Evolutionary conservation across 2,329 filamentous ascomycete genomes (phyloP).

Genomic region (Clarireedia monteithiana): DNA sequence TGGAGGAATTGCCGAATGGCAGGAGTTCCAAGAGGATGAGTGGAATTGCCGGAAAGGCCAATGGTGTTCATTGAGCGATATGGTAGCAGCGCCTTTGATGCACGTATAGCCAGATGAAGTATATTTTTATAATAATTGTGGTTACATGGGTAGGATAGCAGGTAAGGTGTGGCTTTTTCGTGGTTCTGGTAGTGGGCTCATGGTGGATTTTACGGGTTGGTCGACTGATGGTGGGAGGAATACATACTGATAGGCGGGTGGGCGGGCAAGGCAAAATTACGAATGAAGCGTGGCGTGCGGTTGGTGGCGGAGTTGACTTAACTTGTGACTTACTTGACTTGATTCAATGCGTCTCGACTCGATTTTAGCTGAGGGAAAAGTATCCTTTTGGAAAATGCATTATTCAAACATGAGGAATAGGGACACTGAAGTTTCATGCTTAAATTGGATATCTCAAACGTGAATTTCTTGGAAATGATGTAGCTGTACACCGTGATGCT

Average conservation of each 20-base stretch:
- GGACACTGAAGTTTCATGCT: neutral
- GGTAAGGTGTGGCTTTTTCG: no score
- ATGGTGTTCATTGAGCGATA: neutral
- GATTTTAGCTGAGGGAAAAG: neutral
- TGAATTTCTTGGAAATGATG: neutral
- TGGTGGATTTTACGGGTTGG: no score
- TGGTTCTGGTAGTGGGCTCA: no score
- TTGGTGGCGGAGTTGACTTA: no score
- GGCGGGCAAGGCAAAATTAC: neutral
- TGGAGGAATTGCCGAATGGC: conserved; percentile 24
- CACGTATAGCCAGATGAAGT: neutral
- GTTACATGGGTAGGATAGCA: neutral
- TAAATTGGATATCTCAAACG: neutral
- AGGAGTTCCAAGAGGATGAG: conserved; percentile 15
- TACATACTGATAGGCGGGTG: no score
- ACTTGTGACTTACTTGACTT: no score
- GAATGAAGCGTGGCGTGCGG: no score
- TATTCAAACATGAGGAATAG: neutral
- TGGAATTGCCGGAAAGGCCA: conserved; percentile 5
- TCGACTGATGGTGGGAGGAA: no score
- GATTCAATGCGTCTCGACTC: no score
- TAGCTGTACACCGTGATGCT: no score
- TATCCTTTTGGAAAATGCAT: neutral
- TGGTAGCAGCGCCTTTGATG: neutral
- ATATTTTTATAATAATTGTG: conserved; percentile 3